Evolutionary conservation across 768 basidiomycete species (phyloP), one percentile per base, ranked within the genome.

Genomic region (Heimioporus sp.): DNA sequence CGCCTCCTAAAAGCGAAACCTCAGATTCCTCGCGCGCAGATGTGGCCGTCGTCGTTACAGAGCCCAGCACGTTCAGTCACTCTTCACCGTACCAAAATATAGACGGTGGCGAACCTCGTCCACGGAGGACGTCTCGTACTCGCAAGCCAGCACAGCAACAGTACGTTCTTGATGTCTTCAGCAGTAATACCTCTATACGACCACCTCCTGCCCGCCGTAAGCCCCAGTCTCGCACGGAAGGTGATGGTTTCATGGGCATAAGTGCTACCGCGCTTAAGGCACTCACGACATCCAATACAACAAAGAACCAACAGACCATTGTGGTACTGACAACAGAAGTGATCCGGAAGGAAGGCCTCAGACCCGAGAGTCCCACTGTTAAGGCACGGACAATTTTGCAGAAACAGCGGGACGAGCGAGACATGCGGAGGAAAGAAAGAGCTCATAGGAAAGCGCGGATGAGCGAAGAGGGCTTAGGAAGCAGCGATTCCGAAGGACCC

Each of bases 281-380:
- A 35, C 75, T 92, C 49, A 92, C 90, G 10, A 76, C 74, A 15
- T 78, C 80, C 37, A 92, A 92, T 65, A 92, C 90, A 1, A 67
- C 73, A 44, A 80, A 72, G 64, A 92, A 92, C 60, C 88, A 92
- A 70, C 72, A 76, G 44, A 87, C 85, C 44, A 57, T 80, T 20
- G 73, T 80, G 6, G 78, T 76, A 54, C 67, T 92, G 36, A 82
- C 87, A 65, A 89, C 80, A 34, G 81, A 88, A 65, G 77, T 92
- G 17, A 72, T 92, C 30, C 76, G 82, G 43, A 87, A 79, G 66
- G 78, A 83, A 39, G 90, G 90, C 28, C 65, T 70, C 34, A 74
- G 90, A 48, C 90, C 90, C 10, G 87, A 86, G 55, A 92, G 90
- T 61, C 90, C 90, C 7, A 77, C 74, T n/a, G 81, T 87, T 46